Evolutionary conservation across 2,329 filamentous ascomycete genomes (phyloP).

Genomic region (Colletotrichum sp.): DNA sequence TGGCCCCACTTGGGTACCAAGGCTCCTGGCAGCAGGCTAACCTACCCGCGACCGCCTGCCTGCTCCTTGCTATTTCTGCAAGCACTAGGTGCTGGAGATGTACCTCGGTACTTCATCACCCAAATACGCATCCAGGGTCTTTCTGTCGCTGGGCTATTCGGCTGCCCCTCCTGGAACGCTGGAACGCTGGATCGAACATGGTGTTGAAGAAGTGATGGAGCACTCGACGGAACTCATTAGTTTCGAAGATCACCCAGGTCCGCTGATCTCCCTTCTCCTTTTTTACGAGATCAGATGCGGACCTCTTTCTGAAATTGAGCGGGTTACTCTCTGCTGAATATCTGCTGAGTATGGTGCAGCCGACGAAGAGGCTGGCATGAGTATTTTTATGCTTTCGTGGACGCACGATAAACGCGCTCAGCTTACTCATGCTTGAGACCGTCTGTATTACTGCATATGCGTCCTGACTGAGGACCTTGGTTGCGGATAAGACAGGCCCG

Average conservation of each 20-base stretch:
- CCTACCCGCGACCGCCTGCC: neutral
- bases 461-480: neutral
- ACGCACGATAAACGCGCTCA: neutral
- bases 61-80: neutral
- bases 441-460: neutral
- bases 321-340: neutral
- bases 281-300: neutral
- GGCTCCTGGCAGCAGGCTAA: neutral
- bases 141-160: neutral
- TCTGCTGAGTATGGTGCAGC: neutral
- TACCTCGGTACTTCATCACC: neutral
- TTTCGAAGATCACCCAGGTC: neutral
- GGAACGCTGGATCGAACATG: neutral
- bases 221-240: neutral
- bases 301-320: neutral
- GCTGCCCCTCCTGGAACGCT: neutral
- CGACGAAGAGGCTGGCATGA: neutral
- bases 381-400: neutral
- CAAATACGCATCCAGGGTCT: constrained; percentile 4
- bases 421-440: neutral
- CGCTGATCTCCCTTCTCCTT: constrained; percentile 6
- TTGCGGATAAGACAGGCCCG: neutral
- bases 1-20: neutral
- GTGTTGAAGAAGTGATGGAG: neutral
- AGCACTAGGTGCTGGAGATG: neutral